A percentile compares a stretch with the other conserved stretches of the same genome.
Conservation (phyloP, 129 eudicot species). For the Smallanthus sonchifolius region DNA sequence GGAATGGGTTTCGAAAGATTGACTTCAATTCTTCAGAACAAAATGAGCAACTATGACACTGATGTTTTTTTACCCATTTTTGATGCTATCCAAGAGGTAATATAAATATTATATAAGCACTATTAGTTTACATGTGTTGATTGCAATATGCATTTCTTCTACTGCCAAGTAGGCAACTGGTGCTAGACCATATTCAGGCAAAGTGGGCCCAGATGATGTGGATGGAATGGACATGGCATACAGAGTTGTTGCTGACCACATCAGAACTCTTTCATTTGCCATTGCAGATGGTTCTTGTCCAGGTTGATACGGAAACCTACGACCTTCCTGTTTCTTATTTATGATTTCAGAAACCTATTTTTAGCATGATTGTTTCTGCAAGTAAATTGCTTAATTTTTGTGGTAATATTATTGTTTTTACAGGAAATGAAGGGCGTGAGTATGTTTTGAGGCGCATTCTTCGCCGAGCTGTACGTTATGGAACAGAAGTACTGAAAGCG, state of each 20-base stretch:
- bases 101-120: not conserved
- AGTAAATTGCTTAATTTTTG: not conserved
- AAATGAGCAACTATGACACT: slow-evolving; percentile 94
- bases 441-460: slow-evolving; percentile 95
- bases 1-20: slow-evolving; percentile 99
- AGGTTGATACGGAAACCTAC: slow-evolving; percentile 40
- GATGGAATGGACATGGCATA: slow-evolving; percentile 96
- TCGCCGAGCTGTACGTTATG: slow-evolving; percentile 96
- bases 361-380: not conserved
- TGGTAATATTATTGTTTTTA: slow-evolving; percentile 8
- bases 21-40: slow-evolving; percentile 92
- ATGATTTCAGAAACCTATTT: not conserved
- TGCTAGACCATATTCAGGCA: slow-evolving; percentile 79
- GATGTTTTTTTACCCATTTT: slow-evolving; percentile 85
- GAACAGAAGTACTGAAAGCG: slow-evolving; percentile 89
- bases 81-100: slow-evolving; percentile 87
- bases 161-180: slow-evolving; percentile 62
- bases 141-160: slow-evolving; percentile 11
- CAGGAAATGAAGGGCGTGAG: slow-evolving; percentile 98
- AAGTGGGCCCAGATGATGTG: slow-evolving; percentile 83
- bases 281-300: slow-evolving; percentile 98
- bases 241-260: slow-evolving; percentile 97
- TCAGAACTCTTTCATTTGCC: slow-evolving; percentile 95
- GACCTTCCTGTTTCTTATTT: not conserved
- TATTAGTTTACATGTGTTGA: not conserved